Conservation (phyloP, 805 yeast genomes). For the Debaryomyces prosopidis region DNA sequence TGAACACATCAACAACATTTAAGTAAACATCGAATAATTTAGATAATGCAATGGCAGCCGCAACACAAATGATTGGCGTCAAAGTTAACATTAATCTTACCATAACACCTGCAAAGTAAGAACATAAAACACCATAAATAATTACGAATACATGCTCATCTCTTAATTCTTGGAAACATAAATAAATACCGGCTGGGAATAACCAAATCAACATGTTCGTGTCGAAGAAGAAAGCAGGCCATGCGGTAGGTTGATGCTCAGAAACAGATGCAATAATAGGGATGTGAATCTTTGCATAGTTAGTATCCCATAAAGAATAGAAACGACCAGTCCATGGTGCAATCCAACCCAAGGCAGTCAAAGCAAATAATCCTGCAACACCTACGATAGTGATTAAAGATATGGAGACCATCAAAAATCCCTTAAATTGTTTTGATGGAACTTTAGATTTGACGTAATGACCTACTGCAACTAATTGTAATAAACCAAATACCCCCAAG, state of each 20-base stretch:
- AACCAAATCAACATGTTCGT: constrained; percentile 92
- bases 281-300: constrained; percentile 95
- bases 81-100: constrained; percentile 95
- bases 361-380: constrained; percentile 65
- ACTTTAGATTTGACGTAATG: constrained; percentile 75
- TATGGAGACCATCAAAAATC: constrained; percentile 63
- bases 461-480: constrained; percentile 88
- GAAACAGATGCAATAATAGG: constrained; percentile 98
- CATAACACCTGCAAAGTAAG: constrained; percentile 99
- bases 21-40: constrained; percentile 80
- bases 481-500: constrained; percentile 91
- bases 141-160: constrained; percentile 93
- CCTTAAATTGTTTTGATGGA: constrained; percentile 69
- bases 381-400: constrained; percentile 60
- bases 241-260: constrained; percentile 99
- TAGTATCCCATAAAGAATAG: constrained; percentile 97
- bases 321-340: constrained; percentile 99
- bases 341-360: constrained; percentile 89
- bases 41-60: constrained; percentile 87
- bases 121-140: constrained; percentile 88
- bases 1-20: constrained; percentile 52
- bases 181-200: constrained; percentile 96
- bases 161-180: constrained; percentile 83
- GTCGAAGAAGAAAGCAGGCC: constrained; percentile 98
- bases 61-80: constrained; percentile 94